phyloP scores from a whole-genome alignment of 1,284 basidiomycete species.

The Cutaneotrichosporon daszewskae region DNA sequence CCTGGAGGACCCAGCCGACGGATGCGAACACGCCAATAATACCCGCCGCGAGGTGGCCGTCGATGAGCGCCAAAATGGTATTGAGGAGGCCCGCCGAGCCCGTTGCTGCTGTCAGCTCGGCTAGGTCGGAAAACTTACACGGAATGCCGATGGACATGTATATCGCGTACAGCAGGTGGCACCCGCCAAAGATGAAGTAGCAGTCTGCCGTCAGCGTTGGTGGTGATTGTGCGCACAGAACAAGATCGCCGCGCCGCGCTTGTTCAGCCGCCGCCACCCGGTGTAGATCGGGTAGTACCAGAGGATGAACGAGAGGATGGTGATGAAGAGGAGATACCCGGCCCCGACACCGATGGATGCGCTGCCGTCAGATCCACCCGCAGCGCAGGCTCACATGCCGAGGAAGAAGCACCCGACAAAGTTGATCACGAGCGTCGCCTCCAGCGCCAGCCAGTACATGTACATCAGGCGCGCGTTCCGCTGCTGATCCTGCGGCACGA shows the following conservation, averaged over 20 bases:
- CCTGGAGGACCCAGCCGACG: conserved; percentile 81
- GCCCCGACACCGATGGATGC: conserved; percentile 27
- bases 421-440: conserved; percentile 76
- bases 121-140: conserved; percentile 28
- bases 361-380: conserved; percentile 13
- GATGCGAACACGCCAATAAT: conserved; percentile 74
- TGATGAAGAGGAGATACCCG: conserved; percentile 72
- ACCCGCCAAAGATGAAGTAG: conserved; percentile 91
- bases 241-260: conserved; percentile 45
- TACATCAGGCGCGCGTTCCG: conserved; percentile 76
- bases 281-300: conserved; percentile 97
- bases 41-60: conserved; percentile 59
- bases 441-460: conserved; percentile 77
- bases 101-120: conserved; percentile 54
- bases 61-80: conserved; percentile 69
- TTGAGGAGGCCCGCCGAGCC: conserved; percentile 94
- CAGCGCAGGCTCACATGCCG: conserved; percentile 51
- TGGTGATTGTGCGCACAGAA: conserved; percentile 34
- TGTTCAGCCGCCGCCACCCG: conserved; percentile 83
- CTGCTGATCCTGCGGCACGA: conserved; percentile 79
- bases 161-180: conserved; percentile 82
- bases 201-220: conserved; percentile 57
- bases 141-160: conserved; percentile 84
- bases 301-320: conserved; percentile 72
- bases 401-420: conserved; percentile 85